Evolutionary conservation across 257 asterid species (phyloP).

Genomic region (Solanum megistacrolobum): DNA sequence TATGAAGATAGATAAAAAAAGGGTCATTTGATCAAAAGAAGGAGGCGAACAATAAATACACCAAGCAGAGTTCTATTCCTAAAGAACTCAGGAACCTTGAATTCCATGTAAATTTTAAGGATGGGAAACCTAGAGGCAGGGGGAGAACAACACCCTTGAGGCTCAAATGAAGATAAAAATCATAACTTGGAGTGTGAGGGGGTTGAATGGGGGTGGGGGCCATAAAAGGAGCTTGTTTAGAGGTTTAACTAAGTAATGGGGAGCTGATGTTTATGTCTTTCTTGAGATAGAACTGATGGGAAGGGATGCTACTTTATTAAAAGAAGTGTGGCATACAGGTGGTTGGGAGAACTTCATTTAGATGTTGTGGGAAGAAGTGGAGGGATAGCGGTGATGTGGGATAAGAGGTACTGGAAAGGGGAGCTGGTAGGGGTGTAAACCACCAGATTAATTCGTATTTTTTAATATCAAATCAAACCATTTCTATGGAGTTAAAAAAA

Average conservation of each 20-base stretch:
- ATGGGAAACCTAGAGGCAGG: not conserved
- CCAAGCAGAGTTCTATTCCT: not conserved
- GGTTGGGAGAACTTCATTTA: not conserved
- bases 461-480: too few relatives aligned
- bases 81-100: not conserved
- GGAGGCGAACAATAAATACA: not conserved
- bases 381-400: too few relatives aligned
- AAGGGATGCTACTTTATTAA: not conserved
- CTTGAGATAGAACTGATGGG: not conserved
- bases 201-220: too few relatives aligned
- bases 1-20: too few relatives aligned
- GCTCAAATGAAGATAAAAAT: not conserved
- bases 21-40: not conserved
- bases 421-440: too few relatives aligned
- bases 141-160: not conserved
- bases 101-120: not conserved
- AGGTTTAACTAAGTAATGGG: not conserved
- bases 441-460: too few relatives aligned
- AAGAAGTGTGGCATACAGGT: not conserved
- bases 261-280: not conserved
- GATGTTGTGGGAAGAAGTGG: too few relatives aligned
- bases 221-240: not conserved
- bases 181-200: not conserved
- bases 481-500: too few relatives aligned
- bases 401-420: too few relatives aligned